Evolutionary conservation across 306 rosid genomes (phyloP), one percentile per base, ranked within the genome.

Genomic region (Medicago lupulina): DNA sequence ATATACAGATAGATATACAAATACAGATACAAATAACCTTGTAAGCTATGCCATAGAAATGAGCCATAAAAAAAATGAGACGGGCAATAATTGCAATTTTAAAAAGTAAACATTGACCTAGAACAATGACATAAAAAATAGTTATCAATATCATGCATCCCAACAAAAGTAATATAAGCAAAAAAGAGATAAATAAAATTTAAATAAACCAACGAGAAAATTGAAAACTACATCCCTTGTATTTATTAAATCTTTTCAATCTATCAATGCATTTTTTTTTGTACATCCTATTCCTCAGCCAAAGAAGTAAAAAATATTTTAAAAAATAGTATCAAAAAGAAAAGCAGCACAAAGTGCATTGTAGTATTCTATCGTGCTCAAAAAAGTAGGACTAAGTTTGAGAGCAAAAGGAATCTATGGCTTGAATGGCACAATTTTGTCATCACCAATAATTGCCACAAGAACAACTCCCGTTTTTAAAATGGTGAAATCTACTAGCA

Each of bases 391-490:
- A 38, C 68, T 67, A 36, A 6, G 63, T 39, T 18, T 23, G 7
- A 40, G 76, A 36, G 69, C 8, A 44, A 44, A 47, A 59, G 71
- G 54, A 31, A 13, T 54, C 61, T 38, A 4, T 8, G 77, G 51
- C 53, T 9, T 46, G 70, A 74, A 78, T 61, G 53, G 59, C 28
- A 62, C n/a, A 62, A 34, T 19, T 64, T 28, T 73, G 21, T 38
- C 80, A 76, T 89, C 85, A 94, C 97, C 98, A 89, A 80, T 94
- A 94, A 78, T 87, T 87, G 19, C 97, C 94, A 83, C 98, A 94
- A 70, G 96, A 94, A 76, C 98, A 91, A 44, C n/a, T 75, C 66
- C 97, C 98, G 66, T 89, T 78, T 82, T 76, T 87, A 87, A 91
- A 91, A 86, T 87, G 96, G 85, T 93, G 98, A 75, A 93, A 91